These are phyloP conservation scores for Alloascoidea africana DNA, from an alignment of 805 yeast species.

Conservation along the genomic window DNA sequence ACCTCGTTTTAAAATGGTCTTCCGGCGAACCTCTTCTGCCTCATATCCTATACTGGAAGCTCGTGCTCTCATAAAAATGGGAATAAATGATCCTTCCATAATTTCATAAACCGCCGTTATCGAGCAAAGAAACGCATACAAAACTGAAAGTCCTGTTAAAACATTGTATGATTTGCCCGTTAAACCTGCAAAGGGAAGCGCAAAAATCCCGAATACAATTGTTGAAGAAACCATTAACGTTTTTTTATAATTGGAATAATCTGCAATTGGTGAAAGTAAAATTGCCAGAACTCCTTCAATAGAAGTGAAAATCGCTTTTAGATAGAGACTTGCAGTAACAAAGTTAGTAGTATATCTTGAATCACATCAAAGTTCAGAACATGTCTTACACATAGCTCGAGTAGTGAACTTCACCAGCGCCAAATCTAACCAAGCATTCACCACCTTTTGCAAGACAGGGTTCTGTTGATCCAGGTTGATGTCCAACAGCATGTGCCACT, in stretches of 20 bases:
- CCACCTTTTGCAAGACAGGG: constrained; percentile 17
- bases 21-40: constrained; percentile 15
- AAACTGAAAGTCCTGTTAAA: constrained; percentile 15
- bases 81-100: constrained; percentile 25
- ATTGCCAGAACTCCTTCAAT: constrained; percentile 23
- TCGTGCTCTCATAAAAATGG: constrained; percentile 23
- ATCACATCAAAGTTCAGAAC: neutral
- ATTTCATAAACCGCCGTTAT: constrained; percentile 20
- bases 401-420: constrained; percentile 19
- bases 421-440: constrained; percentile 23
- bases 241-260: constrained; percentile 22
- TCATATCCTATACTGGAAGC: constrained; percentile 8
- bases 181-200: constrained; percentile 22
- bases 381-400: constrained; percentile 18
- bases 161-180: constrained; percentile 10
- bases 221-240: constrained; percentile 19
- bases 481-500: constrained; percentile 19
- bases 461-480: constrained; percentile 12
- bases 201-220: constrained; percentile 18
- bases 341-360: neutral
- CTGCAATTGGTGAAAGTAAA: constrained; percentile 24
- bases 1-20: constrained; percentile 17
- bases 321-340: constrained; percentile 12
- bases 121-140: constrained; percentile 19
- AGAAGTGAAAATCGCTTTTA: constrained; percentile 22